These are phyloP conservation scores for Bertia moriformis DNA, from an alignment of 2,329 filamentous ascomycete species.

Conservation along the genomic window DNA sequence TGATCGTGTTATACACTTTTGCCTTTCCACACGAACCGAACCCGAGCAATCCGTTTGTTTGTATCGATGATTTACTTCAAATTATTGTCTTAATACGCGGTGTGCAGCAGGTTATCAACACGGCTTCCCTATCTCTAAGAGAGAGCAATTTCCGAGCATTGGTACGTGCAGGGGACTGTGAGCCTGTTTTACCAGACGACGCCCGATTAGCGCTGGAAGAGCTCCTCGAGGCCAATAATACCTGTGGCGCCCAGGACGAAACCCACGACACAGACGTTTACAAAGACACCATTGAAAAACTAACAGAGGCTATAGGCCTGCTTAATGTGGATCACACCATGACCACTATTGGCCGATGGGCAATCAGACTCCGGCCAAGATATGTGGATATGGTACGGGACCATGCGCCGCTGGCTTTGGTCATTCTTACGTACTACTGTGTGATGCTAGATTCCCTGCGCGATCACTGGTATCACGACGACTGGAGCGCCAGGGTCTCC, in stretches of 20 bases:
- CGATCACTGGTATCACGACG: background rate
- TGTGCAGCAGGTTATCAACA: background rate
- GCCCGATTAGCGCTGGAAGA: background rate
- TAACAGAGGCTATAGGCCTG: background rate
- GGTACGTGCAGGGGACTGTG: background rate
- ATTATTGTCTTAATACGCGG: background rate
- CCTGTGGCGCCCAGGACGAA: background rate
- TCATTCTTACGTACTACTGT: background rate
- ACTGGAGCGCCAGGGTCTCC: background rate
- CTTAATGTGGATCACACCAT: background rate
- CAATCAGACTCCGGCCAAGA: background rate
- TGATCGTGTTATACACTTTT: background rate
- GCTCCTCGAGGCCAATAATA: background rate
- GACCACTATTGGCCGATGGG: background rate
- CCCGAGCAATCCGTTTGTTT: background rate
- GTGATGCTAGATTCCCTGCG: background rate
- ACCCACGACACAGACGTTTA: background rate
- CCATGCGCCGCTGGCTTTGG: background rate
- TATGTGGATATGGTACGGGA: background rate
- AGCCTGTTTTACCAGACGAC: background rate
- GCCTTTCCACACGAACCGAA: background rate
- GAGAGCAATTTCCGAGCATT: background rate
- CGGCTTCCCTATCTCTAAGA: background rate
- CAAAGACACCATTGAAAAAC: background rate
- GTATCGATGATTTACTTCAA: background rate